Evolutionary conservation across 2,329 filamentous ascomycete genomes (phyloP), one percentile per base, ranked within the genome.

Genomic region (Diplodia intermedia): DNA sequence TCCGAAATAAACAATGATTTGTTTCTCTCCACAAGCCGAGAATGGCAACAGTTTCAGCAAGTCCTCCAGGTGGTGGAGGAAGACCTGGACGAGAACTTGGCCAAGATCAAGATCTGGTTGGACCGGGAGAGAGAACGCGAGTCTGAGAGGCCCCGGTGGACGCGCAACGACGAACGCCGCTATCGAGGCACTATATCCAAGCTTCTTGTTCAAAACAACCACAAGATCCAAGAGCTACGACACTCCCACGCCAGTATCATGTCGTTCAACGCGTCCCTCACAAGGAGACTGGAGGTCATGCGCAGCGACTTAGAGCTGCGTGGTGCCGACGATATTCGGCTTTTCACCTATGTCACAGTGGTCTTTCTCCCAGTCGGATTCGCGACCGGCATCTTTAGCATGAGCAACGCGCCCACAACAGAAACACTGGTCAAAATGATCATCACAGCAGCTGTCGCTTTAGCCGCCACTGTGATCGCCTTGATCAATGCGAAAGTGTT

Each of bases 321-420:
- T 11, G 60, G 73, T 31, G 71, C 73, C 1, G 71, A 77, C 52
- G 74, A 78, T 54, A 73, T 78, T 40, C 72, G 71, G 0, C 71
- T 74, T 38, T 79, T 79, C 65, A 79, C 78, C 0, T 77, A 78
- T 53, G 74, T 77, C 2, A 79, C 77, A 0, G 74, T 77, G 4
- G 72, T 79, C n/a, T 79, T 79, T 67, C 69, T 79, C 1, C 77
- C 77, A 0, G 67, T 76, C 0, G 74, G 76, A 8, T 75, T 79
- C 26, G 75, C 74, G 1, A 69, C 74, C 1, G 74, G 73, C 26
- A 69, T 78, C 3, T 78, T 76, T 66, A 77, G 77, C 50, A 79
- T 78, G 75, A 71, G 57, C 40, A 31, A 3, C 31, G 31, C 31
- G 31, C 31, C 31, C 31, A 31, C 31, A 1, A 31, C 31, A 3